Conservation (phyloP, 2,329 filamentous ascomycete species). For the Intubia oerlemansii region DNA sequence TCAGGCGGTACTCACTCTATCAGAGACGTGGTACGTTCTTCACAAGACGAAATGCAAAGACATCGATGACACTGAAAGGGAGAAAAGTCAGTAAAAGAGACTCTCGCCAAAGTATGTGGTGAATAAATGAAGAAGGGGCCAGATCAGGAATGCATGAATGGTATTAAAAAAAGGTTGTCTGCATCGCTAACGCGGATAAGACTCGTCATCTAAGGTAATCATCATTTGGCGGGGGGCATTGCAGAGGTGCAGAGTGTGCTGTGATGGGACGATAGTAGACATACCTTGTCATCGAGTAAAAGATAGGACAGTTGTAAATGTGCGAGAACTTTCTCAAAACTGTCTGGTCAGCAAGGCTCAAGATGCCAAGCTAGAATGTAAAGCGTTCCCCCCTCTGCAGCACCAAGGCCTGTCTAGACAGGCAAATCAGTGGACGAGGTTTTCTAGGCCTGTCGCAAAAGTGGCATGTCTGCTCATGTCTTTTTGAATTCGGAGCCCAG, state of each 20-base stretch:
- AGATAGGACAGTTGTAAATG: too few relatives aligned
- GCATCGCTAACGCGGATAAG: slow-evolving; percentile 53
- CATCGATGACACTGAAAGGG: too few relatives aligned
- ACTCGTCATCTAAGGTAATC: slow-evolving; percentile 54
- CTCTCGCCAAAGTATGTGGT: too few relatives aligned
- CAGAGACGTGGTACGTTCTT: too few relatives aligned
- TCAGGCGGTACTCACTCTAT: too few relatives aligned
- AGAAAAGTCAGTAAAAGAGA: too few relatives aligned
- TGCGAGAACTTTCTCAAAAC: too few relatives aligned
- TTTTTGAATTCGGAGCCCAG: slow-evolving; percentile 89
- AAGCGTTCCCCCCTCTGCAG: too few relatives aligned
- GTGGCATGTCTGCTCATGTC: slow-evolving; percentile 69
- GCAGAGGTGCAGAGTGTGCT: background rate
- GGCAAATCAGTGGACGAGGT: slow-evolving; percentile 95
- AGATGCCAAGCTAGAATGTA: too few relatives aligned
- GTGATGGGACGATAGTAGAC: background rate
- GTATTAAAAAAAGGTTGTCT: slow-evolving; percentile 41
- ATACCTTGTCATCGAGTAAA: slow-evolving; percentile 6
- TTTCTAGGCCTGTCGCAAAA: slow-evolving; percentile 98
- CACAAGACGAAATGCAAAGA: too few relatives aligned
- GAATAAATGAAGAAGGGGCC: slow-evolving; percentile 1
- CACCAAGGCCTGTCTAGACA: too few relatives aligned
- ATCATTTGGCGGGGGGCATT: slow-evolving; percentile 18
- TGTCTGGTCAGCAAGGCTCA: too few relatives aligned
- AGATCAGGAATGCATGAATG: slow-evolving; percentile 43